Evolutionary conservation across 2,329 filamentous ascomycete genomes (phyloP), one percentile per base, ranked within the genome.

Genomic region (Massarina eburnea): DNA sequence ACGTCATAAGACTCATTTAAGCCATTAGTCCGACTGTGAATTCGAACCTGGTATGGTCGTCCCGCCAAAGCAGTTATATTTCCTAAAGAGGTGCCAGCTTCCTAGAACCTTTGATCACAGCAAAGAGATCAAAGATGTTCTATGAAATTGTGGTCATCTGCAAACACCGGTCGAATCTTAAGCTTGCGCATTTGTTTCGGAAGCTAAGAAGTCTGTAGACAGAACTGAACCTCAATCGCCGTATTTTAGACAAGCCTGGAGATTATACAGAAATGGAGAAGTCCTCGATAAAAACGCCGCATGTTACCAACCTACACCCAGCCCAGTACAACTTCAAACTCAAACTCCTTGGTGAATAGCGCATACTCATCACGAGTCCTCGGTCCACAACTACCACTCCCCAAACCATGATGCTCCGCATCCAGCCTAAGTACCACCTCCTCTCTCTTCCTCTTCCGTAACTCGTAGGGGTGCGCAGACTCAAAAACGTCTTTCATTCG

Each of bases 381-480:
- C 0, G 81, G 81, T 19, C 83, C 83, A 64, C 83, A 86, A 39
- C 78, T 82, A 6, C 77, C 83, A 8, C 80, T 84, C 0, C 83
- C 83, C 24, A 86, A 55, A 0, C 83, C 83, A 59, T 85, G 82
- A 64, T 86, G 82, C 51, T 71, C 73, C 71, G 77, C 81, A 66
- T 86, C 83, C 45, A 86, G 57, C 43, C 81, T 71, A 2, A 86
- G 70, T 22, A 84, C 64, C 29, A 80, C 76, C 52, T 83, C 77
- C 12, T 80, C 73, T 43, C 78, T 73, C 54, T 79, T 74, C 49
- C 71, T 73, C 49, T 75, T 74, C 2, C 71, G 71, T 43, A 89
- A 65, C 61, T 89, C 83, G 52, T 80, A 75, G 1, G 85, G 85
- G 62, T 89, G 85, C 34, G 71, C 76, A 2, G 84, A 83, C 1